Evolutionary conservation across 169 alveolate genomes (phyloP).

Genomic region (Plasmodium gonderi): DNA sequence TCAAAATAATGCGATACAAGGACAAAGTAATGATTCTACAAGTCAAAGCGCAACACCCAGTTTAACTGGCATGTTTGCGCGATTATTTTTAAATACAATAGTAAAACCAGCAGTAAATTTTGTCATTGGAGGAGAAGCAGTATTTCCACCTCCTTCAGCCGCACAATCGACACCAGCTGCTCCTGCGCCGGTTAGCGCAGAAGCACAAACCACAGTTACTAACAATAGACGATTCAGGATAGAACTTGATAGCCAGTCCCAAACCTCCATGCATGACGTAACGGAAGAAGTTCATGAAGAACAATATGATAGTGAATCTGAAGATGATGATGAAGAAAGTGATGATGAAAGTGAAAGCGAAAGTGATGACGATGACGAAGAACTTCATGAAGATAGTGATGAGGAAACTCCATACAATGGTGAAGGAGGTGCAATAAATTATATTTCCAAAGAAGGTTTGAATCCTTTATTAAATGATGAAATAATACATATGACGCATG

Average conservation of each 20-base stretch:
- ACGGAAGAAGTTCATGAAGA: background rate
- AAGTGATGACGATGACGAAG: background rate
- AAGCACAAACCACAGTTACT: background rate
- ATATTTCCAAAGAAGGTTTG: background rate
- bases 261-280: background rate
- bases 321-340: background rate
- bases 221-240: background rate
- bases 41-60: background rate
- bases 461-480: background rate
- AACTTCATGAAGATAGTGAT: background rate
- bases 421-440: background rate
- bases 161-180: no score
- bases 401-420: background rate
- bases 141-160: background rate
- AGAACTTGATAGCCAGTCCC: background rate
- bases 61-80: background rate
- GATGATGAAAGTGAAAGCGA: background rate
- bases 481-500: background rate
- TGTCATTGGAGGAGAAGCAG: background rate
- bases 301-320: background rate
- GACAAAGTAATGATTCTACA: background rate
- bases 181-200: no score
- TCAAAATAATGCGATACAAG: background rate
- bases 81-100: background rate
- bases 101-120: background rate